Percentiles rank a stretch among this genome's conserved stretches.
Conservation (phyloP, 2,329 filamentous ascomycete species). For the Leptodontidium sp. region DNA sequence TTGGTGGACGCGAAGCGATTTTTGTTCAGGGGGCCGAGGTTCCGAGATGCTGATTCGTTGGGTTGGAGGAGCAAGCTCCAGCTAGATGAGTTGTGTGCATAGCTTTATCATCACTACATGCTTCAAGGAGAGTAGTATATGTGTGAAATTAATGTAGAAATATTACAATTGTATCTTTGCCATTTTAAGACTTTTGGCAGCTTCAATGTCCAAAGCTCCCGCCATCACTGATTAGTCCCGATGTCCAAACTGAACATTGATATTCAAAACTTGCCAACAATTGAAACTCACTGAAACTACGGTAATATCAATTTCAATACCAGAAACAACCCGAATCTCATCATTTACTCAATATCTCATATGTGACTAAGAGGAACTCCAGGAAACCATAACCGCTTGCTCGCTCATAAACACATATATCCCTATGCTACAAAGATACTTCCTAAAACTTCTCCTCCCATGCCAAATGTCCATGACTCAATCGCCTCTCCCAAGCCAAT, state of each 20-base stretch:
- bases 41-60: constrained; percentile 22
- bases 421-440: constrained; percentile 30
- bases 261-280: no score
- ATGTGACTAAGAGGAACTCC: background rate
- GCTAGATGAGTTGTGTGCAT: no score
- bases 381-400: constrained; percentile 9
- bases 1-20: constrained; percentile 23
- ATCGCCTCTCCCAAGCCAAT: background rate
- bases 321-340: background rate
- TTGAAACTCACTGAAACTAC: no score
- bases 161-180: no score
- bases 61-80: background rate
- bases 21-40: constrained; percentile 20
- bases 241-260: no score
- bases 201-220: no score
- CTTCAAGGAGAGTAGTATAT: no score
- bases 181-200: no score
- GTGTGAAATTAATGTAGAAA: no score
- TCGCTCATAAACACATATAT: constrained; percentile 23
- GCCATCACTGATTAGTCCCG: no score
- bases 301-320: no score
- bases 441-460: background rate
- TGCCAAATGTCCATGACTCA: background rate
- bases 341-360: background rate
- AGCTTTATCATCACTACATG: background rate